Evolutionary conservation across 164 flowering plant species (phyloP).

Genomic region (Dillenia suffruticosa): DNA sequence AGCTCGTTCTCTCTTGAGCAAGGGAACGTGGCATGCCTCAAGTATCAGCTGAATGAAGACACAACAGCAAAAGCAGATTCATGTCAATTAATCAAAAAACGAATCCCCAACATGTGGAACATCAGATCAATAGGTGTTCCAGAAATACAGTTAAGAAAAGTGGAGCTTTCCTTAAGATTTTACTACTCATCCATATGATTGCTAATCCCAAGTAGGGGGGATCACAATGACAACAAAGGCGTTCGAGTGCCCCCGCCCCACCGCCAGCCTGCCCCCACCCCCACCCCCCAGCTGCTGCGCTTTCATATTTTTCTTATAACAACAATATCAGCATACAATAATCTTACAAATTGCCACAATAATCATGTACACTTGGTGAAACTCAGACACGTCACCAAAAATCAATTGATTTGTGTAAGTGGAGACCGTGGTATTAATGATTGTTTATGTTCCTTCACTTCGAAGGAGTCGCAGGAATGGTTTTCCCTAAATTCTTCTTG

Average conservation of each 20-base stretch:
- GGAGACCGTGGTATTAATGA: slow-evolving; percentile 80
- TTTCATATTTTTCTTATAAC: background rate
- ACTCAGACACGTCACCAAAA: background rate
- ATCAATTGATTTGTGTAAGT: slow-evolving; percentile 54
- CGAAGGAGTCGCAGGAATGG: slow-evolving; percentile 52
- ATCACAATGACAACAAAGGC: too few relatives aligned
- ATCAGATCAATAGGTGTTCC: too few relatives aligned
- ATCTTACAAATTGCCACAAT: slow-evolving; percentile 15
- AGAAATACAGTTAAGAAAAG: too few relatives aligned
- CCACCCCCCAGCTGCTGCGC: background rate
- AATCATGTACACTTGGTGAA: background rate
- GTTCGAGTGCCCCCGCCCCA: background rate
- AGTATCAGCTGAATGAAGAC: too few relatives aligned
- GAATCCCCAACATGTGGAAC: too few relatives aligned
- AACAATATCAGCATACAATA: slow-evolving; percentile 15
- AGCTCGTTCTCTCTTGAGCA: too few relatives aligned
- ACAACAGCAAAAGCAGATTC: too few relatives aligned
- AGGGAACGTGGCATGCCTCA: too few relatives aligned
- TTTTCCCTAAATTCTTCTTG: slow-evolving; percentile 80
- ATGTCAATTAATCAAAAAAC: too few relatives aligned
- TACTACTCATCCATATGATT: slow-evolving; percentile 1
- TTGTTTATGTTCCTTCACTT: slow-evolving; percentile 51
- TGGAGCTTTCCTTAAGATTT: background rate
- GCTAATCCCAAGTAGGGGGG: slow-evolving; percentile 44
- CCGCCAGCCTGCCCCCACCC: background rate